phyloP scores from a whole-genome alignment of 2,329 filamentous ascomycete species.

The Pleoardoris graminearum region DNA sequence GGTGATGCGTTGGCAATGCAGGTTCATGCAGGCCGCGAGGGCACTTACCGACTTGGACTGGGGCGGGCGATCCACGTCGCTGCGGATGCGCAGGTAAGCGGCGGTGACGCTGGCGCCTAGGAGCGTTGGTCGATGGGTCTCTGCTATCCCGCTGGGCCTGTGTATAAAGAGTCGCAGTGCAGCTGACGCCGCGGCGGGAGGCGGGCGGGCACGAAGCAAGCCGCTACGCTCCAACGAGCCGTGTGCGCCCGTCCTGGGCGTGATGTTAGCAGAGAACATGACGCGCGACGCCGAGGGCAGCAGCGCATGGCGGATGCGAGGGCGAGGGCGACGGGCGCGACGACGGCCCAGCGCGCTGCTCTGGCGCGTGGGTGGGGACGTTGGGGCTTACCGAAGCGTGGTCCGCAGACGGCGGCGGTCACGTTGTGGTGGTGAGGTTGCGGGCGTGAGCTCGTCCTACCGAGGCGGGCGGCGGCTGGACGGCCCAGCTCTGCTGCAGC shows the following conservation, averaged over 20 bases:
- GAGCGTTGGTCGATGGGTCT: neutral
- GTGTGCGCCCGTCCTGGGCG: constrained; percentile 28
- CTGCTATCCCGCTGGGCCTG: constrained; percentile 13
- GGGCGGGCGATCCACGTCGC: constrained; percentile 38
- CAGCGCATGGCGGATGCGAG: neutral
- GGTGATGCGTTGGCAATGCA: constrained; percentile 50
- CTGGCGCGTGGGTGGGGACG: neutral
- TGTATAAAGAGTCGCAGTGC: constrained; percentile 32
- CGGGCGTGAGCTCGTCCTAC: constrained; percentile 19
- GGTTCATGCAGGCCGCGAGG: constrained; percentile 42
- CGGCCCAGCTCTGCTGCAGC: constrained; percentile 12
- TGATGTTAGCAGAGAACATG: constrained; percentile 29
- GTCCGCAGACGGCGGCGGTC: constrained; percentile 39
- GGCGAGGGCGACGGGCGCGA: neutral
- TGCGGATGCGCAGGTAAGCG: constrained; percentile 12
- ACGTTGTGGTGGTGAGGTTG: constrained; percentile 39
- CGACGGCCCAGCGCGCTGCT: neutral
- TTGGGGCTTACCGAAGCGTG: constrained; percentile 38
- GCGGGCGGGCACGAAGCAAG: constrained; percentile 28
- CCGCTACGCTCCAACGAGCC: constrained; percentile 21
- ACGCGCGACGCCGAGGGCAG: constrained; percentile 4
- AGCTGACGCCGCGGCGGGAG: constrained; percentile 31
- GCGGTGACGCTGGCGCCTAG: constrained; percentile 23
- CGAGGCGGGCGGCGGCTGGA: constrained; percentile 7
- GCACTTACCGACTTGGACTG: constrained; percentile 45